Evolutionary conservation across 495 filamentous ascomycete species (phyloP), one percentile per base, ranked within the genome.

Genomic region (Chaetomium tenue): DNA sequence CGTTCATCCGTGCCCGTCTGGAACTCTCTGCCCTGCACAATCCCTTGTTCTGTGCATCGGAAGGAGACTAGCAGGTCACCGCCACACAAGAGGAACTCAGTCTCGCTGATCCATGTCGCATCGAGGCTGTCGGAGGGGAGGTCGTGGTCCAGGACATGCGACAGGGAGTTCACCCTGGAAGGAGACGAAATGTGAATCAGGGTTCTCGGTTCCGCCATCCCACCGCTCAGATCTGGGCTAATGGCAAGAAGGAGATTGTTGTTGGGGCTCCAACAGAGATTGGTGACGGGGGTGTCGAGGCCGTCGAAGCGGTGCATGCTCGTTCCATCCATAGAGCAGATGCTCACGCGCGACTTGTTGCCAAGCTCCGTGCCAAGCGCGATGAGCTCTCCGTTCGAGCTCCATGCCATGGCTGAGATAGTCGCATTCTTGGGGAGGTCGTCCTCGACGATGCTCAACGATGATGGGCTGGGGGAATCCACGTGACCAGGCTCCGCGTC

Each of bases 351-450:
- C 15, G 87, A 87, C 58, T 84, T 82, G 62, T 79, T 79, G 37
- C 87, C 84, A 26, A 73, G 72, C 56, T 88, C 88, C 50, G 86
- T 88, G 37, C 88, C 88, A 25, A 92, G 79, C 22, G 90, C 91
- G 58, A 95, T 79, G 52, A 83, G 77, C 18, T 82, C 73, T 18
- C 91, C 91, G 46, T 83, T 75, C 12, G 79, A 81, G 66, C 87
- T 87, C 91, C 91, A 95, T 23, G 88, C 84, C 67, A 93, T 83
- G 18, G 87, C 84, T 18, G 83, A 86, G 30, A 86, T 82, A 2
- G 80, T 79, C 15, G 79, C 76, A 40, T 76, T 77, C 22, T 73
- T 69, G 28, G 78, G 73, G 25, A 78, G 68, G 26, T 82, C 77
- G 30, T 84, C 75, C 58, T 82, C 78, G 60, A 80, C 67, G 40